A percentile compares a stretch with the other conserved stretches of the same genome.
Evolutionary conservation across 2,329 filamentous ascomycete genomes (phyloP).

Genomic region (Pezizomycotina sp.): DNA sequence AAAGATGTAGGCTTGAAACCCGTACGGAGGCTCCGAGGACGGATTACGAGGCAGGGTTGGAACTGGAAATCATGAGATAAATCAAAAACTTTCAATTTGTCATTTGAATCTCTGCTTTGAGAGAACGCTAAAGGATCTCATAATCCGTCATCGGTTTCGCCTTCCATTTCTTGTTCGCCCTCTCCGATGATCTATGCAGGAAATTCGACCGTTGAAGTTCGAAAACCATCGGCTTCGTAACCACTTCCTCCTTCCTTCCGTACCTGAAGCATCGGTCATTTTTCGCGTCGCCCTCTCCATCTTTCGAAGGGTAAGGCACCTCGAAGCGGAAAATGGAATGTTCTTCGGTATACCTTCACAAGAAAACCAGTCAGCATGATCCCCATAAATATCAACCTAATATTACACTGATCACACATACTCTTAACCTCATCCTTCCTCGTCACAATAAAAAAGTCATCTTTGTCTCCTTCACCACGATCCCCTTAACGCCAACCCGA

Average conservation of each 20-base stretch:
- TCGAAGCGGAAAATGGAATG: constrained; percentile 68
- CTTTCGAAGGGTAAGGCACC: constrained; percentile 38
- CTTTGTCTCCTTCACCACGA: constrained; percentile 76
- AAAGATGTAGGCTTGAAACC: too few relatives aligned
- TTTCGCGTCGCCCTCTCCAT: constrained; percentile 20
- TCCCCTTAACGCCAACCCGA: constrained; percentile 67
- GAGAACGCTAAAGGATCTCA: too few relatives aligned
- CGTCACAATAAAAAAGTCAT: constrained; percentile 71
- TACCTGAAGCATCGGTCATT: constrained; percentile 17
- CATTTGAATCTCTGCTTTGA: too few relatives aligned
- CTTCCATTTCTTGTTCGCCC: constrained; percentile 86
- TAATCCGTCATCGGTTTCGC: constrained; percentile 62
- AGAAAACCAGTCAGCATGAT: background rate
- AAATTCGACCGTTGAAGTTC: constrained; percentile 82
- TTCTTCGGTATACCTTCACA: constrained; percentile 62
- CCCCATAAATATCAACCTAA: background rate
- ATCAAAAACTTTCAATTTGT: too few relatives aligned
- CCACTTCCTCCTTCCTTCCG: too few relatives aligned
- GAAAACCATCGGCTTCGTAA: constrained; percentile 47
- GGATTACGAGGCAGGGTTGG: too few relatives aligned
- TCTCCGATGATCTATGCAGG: constrained; percentile 61
- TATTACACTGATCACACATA: constrained; percentile 27
- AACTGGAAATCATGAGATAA: too few relatives aligned
- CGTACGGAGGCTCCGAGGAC: too few relatives aligned
- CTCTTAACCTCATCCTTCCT: constrained; percentile 51